Percentiles rank a stretch among this genome's conserved stretches.
phyloP scores from a whole-genome alignment of 768 basidiomycete species.

The Hericium coralloides region DNA sequence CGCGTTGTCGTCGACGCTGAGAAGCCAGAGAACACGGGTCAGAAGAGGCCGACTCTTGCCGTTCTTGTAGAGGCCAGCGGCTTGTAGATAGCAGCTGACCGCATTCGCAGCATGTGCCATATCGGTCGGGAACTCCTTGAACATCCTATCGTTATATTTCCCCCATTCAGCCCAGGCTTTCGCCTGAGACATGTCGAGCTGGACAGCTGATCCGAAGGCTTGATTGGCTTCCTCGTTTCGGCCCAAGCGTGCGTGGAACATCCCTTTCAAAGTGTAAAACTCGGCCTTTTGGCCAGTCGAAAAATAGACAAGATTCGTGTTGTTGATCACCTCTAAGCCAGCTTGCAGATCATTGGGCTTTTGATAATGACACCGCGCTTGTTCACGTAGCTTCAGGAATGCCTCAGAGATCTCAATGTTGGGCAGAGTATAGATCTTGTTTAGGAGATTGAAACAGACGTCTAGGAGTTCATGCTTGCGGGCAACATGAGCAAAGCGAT shows the following conservation, averaged over 20 bases:
- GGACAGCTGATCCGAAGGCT: constrained; percentile 92
- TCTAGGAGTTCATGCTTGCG: constrained; percentile 94
- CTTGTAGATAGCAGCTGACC: constrained; percentile 96
- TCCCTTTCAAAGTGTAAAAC: constrained; percentile 96
- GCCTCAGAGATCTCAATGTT: constrained; percentile 99
- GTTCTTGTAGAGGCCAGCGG: constrained; percentile 90
- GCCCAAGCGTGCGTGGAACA: constrained; percentile 89
- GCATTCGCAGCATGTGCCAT: constrained; percentile 78
- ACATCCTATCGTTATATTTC: constrained; percentile 84
- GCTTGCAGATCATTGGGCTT: constrained; percentile 88
- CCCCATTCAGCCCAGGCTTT: constrained; percentile 99
- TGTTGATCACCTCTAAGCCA: constrained; percentile 97
- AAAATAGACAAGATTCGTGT: constrained; percentile 98
- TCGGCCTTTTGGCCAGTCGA: constrained; percentile 91
- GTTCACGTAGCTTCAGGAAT: constrained; percentile 96
- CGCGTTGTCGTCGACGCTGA: constrained; percentile 79
- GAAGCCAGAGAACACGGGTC: constrained; percentile 89
- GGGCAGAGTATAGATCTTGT: constrained; percentile 96
- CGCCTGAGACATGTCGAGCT: constrained; percentile 88
- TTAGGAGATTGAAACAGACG: constrained; percentile 89
- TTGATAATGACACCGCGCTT: constrained; percentile 97
- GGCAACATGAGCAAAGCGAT: constrained; percentile 97
- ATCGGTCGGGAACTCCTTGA: constrained; percentile 75
- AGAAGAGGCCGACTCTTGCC: constrained; percentile 89
- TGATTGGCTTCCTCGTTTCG: constrained; percentile 84